Percentiles rank a stretch among this genome's conserved stretches.
These are phyloP conservation scores for Eucommia ulmoides DNA, from an alignment of 257 asterid species.

Conservation along the genomic window DNA sequence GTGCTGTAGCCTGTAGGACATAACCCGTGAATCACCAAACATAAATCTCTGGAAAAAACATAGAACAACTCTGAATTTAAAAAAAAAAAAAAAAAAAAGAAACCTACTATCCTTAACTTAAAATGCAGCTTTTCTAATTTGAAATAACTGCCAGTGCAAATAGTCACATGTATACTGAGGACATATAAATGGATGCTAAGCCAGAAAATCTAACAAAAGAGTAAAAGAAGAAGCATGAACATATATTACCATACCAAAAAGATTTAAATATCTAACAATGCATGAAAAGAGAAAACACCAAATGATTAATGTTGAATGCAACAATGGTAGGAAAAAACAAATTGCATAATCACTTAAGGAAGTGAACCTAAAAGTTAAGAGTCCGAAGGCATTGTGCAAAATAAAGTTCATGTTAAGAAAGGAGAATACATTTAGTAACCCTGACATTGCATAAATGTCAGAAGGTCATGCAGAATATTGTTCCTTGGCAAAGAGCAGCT, in stretches of 20 bases:
- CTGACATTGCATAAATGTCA: neutral
- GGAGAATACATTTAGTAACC: neutral
- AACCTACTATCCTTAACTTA: too few relatives aligned
- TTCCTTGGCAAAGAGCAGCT: neutral
- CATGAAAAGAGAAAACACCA: neutral
- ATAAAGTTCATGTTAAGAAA: neutral
- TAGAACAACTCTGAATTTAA: neutral
- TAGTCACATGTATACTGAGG: too few relatives aligned
- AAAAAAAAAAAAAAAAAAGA: too few relatives aligned
- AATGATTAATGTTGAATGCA: neutral
- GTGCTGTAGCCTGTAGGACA: too few relatives aligned
- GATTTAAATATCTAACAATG: neutral
- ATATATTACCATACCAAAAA: neutral
- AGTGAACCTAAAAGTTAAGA: neutral
- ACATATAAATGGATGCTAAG: too few relatives aligned
- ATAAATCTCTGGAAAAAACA: neutral
- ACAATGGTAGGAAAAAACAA: neutral
- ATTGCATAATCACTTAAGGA: neutral
- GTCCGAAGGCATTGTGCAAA: neutral
- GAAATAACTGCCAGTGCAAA: neutral
- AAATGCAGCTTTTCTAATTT: neutral
- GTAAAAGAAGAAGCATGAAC: neutral
- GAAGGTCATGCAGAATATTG: neutral
- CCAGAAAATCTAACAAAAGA: neutral
- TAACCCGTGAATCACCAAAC: too few relatives aligned